Percentiles rank a stretch among this genome's conserved stretches.
These are phyloP conservation scores for Solanum pinnatisectum DNA, from an alignment of 257 asterid species.

Conservation along the genomic window DNA sequence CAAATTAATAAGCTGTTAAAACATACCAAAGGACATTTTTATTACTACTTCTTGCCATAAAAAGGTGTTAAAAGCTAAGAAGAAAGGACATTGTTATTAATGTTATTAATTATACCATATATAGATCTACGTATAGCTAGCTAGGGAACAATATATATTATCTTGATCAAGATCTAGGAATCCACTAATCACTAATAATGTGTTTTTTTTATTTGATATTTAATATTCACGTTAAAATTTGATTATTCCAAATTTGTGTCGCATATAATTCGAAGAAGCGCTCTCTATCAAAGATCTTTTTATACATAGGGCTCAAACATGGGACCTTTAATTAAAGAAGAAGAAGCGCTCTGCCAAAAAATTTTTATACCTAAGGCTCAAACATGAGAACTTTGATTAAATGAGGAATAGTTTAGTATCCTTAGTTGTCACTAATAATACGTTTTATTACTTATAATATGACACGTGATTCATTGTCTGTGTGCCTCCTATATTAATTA, in stretches of 20 bases:
- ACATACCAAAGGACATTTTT: not conserved
- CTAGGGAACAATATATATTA: not conserved
- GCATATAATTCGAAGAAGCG: too few species aligned
- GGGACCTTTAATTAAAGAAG: too few species aligned
- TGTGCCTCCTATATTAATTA: not conserved
- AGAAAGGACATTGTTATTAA: not conserved
- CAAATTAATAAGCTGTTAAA: not conserved
- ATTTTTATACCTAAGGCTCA: too few species aligned
- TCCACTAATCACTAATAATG: not conserved
- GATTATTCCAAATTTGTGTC: too few species aligned
- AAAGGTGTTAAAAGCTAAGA: not conserved
- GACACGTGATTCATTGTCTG: not conserved
- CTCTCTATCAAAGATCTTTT: too few species aligned
- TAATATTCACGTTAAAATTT: rapidly evolving
- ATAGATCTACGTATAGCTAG: not conserved
- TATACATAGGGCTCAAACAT: too few species aligned
- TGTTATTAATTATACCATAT: not conserved
- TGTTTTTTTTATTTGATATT: too few species aligned
- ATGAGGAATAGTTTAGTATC: too few species aligned
- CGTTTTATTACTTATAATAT: not conserved
- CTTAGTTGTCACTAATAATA: not conserved
- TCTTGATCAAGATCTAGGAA: not conserved
- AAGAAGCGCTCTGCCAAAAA: too few species aligned
- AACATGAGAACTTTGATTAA: too few species aligned
- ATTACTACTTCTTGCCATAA: not conserved